Evolutionary conservation across 2,329 filamentous ascomycete genomes (phyloP), one percentile per base, ranked within the genome.

Genomic region (Akanthomyces dipterigenus): DNA sequence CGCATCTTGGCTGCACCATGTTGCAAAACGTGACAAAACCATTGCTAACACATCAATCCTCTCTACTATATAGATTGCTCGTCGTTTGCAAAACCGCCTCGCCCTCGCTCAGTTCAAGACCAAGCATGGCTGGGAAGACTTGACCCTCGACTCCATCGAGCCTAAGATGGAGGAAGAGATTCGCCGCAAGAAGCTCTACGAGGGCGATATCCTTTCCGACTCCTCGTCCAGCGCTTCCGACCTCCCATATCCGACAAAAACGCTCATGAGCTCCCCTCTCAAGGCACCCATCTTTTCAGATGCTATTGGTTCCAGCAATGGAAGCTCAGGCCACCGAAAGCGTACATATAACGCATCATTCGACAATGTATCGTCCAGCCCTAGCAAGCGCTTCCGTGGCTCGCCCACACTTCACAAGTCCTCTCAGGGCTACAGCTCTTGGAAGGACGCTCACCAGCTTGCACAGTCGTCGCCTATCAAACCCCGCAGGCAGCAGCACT

Each of bases 31-130:
- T 53, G 28, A 36, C 56, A 34, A 58, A 31, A 43, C 22, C 12
- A 14, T 38, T 14, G 14, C 36, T 38, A 16, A 38, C 36, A 16
- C 16, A 3, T 38, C 36, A 48, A 26, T 31, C 54, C 49, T 63
- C 60, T 63, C 69, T 65, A 68, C 60, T 64, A 34, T 69, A 60
- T 72, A 98, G 95, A 96, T 99, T 80, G 95, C 93, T 69, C 84
- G 93, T 73, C 90, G 89, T 70, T 82, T 99, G 60, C 92, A 98
- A 78, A 92, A 96, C 79, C 91, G 93, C 65, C 86, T 99, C 63
- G 93, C 95, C 63, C 86, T 98, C 65, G 95, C 95, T 72, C 95
- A 96, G 76, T 95, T 97, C 83, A 98, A 98, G 79, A 92, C 95
- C 67, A 92, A 96, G 77, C 89, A 96, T 78, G 93, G 93, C 73